phyloP scores from a whole-genome alignment of 345 rosid species.

The Eucalyptus urophylla region DNA sequence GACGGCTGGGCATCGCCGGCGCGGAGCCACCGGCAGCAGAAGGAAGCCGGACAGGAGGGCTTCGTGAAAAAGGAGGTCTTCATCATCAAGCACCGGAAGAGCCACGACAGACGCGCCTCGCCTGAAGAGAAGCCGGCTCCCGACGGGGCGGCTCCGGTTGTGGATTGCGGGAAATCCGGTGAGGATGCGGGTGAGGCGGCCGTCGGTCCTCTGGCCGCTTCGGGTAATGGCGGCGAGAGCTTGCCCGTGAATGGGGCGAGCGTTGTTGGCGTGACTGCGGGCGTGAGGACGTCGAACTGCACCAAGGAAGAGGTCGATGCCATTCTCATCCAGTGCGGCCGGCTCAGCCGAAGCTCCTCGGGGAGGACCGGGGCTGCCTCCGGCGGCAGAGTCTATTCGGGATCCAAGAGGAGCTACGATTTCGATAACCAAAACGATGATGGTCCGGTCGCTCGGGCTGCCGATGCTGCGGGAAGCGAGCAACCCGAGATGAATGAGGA shows the following conservation, averaged over 20 bases:
- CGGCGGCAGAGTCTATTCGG: constrained; percentile 47
- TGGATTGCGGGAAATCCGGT: background rate
- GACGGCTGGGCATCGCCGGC: background rate
- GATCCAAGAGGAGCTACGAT: constrained; percentile 91
- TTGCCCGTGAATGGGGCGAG: background rate
- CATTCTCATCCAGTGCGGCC: constrained; percentile 85
- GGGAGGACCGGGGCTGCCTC: constrained; percentile 14
- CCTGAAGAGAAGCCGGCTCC: constrained; percentile 1
- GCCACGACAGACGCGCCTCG: constrained; percentile 48
- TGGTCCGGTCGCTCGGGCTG: constrained; percentile 1
- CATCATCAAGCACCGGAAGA: constrained; percentile 70
- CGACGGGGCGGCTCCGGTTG: background rate
- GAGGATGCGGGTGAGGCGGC: background rate
- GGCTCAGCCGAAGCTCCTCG: constrained; percentile 75
- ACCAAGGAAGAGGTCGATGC: constrained; percentile 87
- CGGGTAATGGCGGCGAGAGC: constrained; percentile 2
- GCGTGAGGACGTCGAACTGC: constrained; percentile 42
- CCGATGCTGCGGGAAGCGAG: background rate
- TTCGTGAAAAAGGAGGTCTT: constrained; percentile 56
- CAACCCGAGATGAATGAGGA: constrained; percentile 22
- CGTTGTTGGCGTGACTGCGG: background rate
- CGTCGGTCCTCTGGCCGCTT: background rate
- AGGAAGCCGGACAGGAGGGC: background rate
- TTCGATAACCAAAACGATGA: constrained; percentile 30
- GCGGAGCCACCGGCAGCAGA: background rate